These are phyloP conservation scores for Tuber melanosporum DNA, from an alignment of 495 filamentous ascomycete species.

Conservation along the genomic window DNA sequence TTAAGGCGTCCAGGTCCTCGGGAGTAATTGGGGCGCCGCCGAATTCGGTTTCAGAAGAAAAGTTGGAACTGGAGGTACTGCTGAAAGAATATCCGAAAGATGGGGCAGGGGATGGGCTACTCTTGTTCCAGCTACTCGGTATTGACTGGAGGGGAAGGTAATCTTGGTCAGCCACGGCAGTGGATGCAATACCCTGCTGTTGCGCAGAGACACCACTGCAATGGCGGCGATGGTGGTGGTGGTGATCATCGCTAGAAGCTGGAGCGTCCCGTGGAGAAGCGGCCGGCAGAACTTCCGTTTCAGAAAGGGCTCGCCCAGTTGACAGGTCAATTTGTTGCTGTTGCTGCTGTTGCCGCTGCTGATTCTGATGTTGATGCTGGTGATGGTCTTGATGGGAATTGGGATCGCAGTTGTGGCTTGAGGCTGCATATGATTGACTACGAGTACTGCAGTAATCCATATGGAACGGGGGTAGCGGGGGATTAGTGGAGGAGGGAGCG, in stretches of 20 bases:
- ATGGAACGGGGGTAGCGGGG: constrained; percentile 11
- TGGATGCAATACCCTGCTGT: constrained; percentile 37
- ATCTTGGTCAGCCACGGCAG: constrained; percentile 35
- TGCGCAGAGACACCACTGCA: constrained; percentile 24
- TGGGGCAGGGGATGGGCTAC: constrained; percentile 23
- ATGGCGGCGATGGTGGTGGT: background rate
- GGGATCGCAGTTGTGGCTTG: constrained; percentile 35
- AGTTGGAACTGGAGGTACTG: constrained; percentile 24
- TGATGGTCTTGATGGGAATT: constrained; percentile 31
- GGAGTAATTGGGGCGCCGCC: constrained; percentile 31
- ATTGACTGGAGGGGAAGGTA: constrained; percentile 26
- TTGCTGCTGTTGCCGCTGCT: constrained; percentile 17
- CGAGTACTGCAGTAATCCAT: constrained; percentile 22
- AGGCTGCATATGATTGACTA: constrained; percentile 30
- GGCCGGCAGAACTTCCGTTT: constrained; percentile 5
- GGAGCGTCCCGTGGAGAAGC: constrained; percentile 26
- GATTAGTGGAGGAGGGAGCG: constrained; percentile 19
- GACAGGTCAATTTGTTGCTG: constrained; percentile 38
- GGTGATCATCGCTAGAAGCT: constrained; percentile 33
- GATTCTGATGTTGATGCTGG: constrained; percentile 12
- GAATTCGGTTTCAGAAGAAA: constrained; percentile 31
- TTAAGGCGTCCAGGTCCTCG: constrained; percentile 19
- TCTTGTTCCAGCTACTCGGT: constrained; percentile 35
- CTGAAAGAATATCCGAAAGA: constrained; percentile 21
- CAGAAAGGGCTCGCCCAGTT: constrained; percentile 14